Conservation (phyloP, 257 asterid genomes). For the Nemophila menziesii region DNA sequence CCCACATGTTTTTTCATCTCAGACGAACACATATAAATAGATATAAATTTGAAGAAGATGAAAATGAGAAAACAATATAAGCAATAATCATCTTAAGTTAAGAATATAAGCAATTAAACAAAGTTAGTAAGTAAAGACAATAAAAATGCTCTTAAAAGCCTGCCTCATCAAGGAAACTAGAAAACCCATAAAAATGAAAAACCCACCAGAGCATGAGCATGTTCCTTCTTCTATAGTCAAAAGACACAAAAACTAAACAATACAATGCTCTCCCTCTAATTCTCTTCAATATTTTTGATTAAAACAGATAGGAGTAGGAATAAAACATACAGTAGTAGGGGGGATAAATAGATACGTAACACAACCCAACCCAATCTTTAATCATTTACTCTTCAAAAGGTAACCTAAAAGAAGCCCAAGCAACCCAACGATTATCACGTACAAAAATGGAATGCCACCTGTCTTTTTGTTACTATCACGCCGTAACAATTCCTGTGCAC, state of each 20-base stretch:
- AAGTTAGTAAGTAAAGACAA: slow-evolving; percentile 38
- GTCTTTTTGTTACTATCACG: slow-evolving; percentile 42
- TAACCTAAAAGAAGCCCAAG: slow-evolving; percentile 69
- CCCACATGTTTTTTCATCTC: too few species aligned
- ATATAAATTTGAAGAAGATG: background rate
- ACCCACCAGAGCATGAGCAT: slow-evolving; percentile 26
- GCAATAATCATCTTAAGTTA: slow-evolving; percentile 22
- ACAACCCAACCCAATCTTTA: slow-evolving; percentile 5
- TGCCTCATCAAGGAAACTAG: slow-evolving; percentile 28
- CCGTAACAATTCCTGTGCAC: slow-evolving; percentile 66
- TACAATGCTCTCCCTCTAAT: slow-evolving; percentile 25
- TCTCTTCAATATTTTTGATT: slow-evolving; percentile 27
- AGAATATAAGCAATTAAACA: slow-evolving; percentile 17
- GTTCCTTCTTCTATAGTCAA: slow-evolving; percentile 32
- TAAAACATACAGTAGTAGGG: slow-evolving; percentile 14
- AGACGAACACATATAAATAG: too few species aligned
- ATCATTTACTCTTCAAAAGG: slow-evolving; percentile 57
- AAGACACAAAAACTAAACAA: slow-evolving; percentile 28
- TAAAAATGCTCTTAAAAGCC: slow-evolving; percentile 29
- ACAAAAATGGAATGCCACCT: slow-evolving; percentile 57
- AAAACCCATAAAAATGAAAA: slow-evolving; percentile 34
- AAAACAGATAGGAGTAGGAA: slow-evolving; percentile 20
- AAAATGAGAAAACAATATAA: background rate
- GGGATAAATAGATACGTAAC: too few species aligned
- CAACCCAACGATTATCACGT: slow-evolving; percentile 55